phyloP scores from a whole-genome alignment of 805 yeast genomes.

The Zygoascus tannicola region DNA sequence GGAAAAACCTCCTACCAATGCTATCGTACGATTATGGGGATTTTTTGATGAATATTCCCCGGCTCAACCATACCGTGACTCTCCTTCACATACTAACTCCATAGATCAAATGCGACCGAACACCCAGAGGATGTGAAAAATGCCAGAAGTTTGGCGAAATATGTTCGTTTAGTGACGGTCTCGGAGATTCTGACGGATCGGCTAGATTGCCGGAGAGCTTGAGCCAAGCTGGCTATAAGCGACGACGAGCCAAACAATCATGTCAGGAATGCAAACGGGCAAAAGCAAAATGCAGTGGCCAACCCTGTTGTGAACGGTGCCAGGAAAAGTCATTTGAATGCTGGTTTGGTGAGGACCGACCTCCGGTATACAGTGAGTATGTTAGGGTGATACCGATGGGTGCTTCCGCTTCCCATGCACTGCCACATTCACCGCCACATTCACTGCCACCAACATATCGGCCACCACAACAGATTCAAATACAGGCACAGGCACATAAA shows the following conservation, averaged over 20 bases:
- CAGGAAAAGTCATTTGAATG: conserved; percentile 5
- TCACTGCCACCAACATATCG: too few species aligned
- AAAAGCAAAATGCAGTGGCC: conserved; percentile 11
- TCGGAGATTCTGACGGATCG: neutral
- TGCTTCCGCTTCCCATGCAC: too few species aligned
- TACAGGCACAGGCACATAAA: too few species aligned
- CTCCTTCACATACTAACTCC: neutral
- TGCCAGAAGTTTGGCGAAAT: conserved; percentile 10
- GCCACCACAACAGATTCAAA: too few species aligned
- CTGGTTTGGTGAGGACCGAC: neutral
- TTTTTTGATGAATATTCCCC: too few species aligned
- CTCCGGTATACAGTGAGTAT: neutral
- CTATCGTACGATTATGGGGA: too few species aligned
- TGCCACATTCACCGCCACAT: too few species aligned
- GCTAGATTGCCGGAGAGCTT: neutral
- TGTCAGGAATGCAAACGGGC: conserved; percentile 11
- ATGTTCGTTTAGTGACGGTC: conserved; percentile 5
- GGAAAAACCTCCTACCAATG: too few species aligned
- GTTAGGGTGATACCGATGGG: too few species aligned
- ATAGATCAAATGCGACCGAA: conserved; percentile 13
- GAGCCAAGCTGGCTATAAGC: conserved; percentile 10
- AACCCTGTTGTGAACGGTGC: conserved; percentile 8
- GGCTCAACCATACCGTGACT: too few species aligned
- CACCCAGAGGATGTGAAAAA: conserved; percentile 10
- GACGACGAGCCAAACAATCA: conserved; percentile 10